phyloP scores from a whole-genome alignment of 140 eudicot genomes.

The Flaveria floridana region DNA sequence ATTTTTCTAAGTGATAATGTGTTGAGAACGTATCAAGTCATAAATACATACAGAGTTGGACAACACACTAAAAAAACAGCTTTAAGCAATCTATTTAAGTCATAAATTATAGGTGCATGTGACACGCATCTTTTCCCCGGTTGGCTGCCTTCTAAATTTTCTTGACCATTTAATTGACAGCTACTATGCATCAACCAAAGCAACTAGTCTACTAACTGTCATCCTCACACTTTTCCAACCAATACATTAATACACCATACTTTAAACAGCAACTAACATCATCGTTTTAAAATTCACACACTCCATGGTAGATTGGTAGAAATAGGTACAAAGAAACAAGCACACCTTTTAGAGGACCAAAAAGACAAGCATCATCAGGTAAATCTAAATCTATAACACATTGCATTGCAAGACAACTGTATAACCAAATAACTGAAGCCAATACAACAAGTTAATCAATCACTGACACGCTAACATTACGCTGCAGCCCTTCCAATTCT shows the following conservation, averaged over 20 bases:
- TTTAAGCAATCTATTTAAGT: conserved; percentile 9
- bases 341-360: too few species aligned
- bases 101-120: conserved; percentile 20
- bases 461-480: not conserved
- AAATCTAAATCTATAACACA: not conserved
- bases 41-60: not conserved
- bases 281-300: not conserved
- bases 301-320: not conserved
- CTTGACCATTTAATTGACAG: conserved; percentile 20
- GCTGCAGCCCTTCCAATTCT: not conserved
- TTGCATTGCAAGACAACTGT: not conserved
- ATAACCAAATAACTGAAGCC: conserved; percentile 9
- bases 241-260: conserved; percentile 15
- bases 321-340: not conserved
- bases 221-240: conserved; percentile 21
- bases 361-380: not conserved
- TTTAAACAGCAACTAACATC: not conserved
- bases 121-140: conserved; percentile 21
- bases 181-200: conserved; percentile 24
- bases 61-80: not conserved
- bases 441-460: not conserved
- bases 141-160: conserved; percentile 11
- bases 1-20: not conserved
- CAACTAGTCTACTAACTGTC: conserved; percentile 25
- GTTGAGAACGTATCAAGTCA: conserved; percentile 10